Conservation (phyloP, 2,329 filamentous ascomycete species). For the Fusarium marasasianum region DNA sequence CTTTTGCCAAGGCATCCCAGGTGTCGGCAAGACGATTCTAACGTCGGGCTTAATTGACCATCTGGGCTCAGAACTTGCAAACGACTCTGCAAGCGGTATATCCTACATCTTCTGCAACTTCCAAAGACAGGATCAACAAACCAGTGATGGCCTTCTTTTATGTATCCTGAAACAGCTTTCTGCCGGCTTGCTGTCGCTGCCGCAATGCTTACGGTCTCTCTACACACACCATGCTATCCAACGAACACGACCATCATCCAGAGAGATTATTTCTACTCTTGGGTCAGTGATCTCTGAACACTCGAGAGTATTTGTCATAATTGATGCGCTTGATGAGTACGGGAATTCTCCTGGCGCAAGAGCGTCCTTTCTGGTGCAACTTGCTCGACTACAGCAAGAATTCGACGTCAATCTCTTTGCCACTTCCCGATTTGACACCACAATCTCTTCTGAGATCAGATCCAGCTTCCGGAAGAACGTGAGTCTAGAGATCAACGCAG, state of each 20-base stretch:
- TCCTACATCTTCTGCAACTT: background rate
- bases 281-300: rapidly evolving
- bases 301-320: rapidly evolving
- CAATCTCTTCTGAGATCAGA: background rate
- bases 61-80: background rate
- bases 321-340: rapidly evolving
- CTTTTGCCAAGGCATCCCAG: background rate
- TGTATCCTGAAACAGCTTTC: background rate
- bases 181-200: rapidly evolving
- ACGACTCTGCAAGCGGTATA: background rate
- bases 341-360: background rate
- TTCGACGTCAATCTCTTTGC: background rate
- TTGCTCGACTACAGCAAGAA: background rate
- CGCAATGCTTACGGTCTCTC: background rate
- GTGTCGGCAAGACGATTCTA: rapidly evolving
- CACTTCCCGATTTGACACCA: background rate
- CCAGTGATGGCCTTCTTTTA: background rate
- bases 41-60: background rate
- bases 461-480: background rate
- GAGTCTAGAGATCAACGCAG: rapidly evolving
- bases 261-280: background rate
- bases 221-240: background rate
- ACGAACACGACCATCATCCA: background rate
- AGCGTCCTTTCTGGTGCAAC: rapidly evolving
- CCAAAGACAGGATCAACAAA: background rate